Evolutionary conservation across 2,329 filamentous ascomycete genomes (phyloP).

Genomic region (Beauveria caledonica): DNA sequence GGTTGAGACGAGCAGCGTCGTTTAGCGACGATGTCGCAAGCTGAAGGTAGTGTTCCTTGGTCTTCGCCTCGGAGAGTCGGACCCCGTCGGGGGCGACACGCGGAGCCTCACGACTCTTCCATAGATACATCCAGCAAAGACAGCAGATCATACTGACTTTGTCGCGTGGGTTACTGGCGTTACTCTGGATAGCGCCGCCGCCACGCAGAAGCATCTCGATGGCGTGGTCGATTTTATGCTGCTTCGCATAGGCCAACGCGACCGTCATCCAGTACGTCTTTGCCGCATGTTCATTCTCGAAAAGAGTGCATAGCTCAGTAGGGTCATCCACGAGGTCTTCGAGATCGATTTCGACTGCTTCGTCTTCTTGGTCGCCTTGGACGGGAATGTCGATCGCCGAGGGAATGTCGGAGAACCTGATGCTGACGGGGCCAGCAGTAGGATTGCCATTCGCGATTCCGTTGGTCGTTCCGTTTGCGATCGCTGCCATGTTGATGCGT

Average conservation of each 20-base stretch:
- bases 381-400: constrained; percentile 59
- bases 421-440: constrained; percentile 34
- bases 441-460: constrained; percentile 33
- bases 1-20: constrained; percentile 90
- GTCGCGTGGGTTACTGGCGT: constrained; percentile 67
- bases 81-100: constrained; percentile 54
- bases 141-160: constrained; percentile 77
- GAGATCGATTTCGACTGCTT: constrained; percentile 86
- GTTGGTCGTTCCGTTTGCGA: constrained; percentile 36
- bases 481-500: constrained; percentile 29
- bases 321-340: constrained; percentile 87
- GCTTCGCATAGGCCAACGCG: constrained; percentile 91
- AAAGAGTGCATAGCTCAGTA: constrained; percentile 86
- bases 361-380: constrained; percentile 55
- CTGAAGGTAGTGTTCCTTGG: constrained; percentile 88
- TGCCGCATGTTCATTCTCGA: constrained; percentile 88
- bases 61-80: constrained; percentile 64
- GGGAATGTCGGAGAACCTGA: constrained; percentile 57
- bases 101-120: constrained; percentile 76
- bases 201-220: constrained; percentile 69
- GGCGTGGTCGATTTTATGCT: constrained; percentile 81
- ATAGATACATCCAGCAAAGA: constrained; percentile 84
- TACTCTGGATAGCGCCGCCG: constrained; percentile 59
- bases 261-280: constrained; percentile 98
- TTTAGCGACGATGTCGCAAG: constrained; percentile 87